phyloP scores from a whole-genome alignment of 805 yeast genomes.

The Debaryomyces prosopidis region DNA sequence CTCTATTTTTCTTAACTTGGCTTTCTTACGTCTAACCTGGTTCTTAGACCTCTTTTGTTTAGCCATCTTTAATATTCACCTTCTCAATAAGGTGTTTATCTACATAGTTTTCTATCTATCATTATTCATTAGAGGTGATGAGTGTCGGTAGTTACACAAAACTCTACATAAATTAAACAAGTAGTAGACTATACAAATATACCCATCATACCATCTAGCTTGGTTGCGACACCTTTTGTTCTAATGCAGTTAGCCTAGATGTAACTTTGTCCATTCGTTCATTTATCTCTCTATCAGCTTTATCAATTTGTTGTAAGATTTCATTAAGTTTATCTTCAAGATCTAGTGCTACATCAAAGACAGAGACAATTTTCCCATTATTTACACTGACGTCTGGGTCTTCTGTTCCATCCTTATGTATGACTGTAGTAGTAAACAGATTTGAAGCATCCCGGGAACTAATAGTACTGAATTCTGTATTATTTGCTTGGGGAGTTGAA shows the following conservation, averaged over 20 bases:
- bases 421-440: background rate
- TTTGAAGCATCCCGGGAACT: background rate
- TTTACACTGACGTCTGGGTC: conserved; percentile 9
- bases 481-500: conserved; percentile 33
- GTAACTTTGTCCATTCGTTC: conserved; percentile 24
- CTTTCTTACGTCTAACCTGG: conserved; percentile 51
- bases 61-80: conserved; percentile 12
- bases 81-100: background rate
- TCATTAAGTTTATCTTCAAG: conserved; percentile 27
- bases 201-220: background rate
- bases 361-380: conserved; percentile 8
- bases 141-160: conserved; percentile 9
- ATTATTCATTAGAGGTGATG: conserved; percentile 1
- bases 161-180: background rate
- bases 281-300: conserved; percentile 28
- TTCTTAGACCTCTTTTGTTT: conserved; percentile 47
- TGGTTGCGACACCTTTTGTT: conserved; percentile 1
- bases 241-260: conserved; percentile 9
- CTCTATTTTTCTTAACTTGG: conserved; percentile 36
- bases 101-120: background rate
- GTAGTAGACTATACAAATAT: background rate
- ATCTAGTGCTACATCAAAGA: conserved; percentile 35
- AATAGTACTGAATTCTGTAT: conserved; percentile 20
- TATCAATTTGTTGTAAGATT: conserved; percentile 21
- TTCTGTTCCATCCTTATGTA: background rate